Evolutionary conservation across 2,329 filamentous ascomycete species (phyloP), one percentile per base, ranked within the genome.

Genomic region (Nigrospora sphaerica): DNA sequence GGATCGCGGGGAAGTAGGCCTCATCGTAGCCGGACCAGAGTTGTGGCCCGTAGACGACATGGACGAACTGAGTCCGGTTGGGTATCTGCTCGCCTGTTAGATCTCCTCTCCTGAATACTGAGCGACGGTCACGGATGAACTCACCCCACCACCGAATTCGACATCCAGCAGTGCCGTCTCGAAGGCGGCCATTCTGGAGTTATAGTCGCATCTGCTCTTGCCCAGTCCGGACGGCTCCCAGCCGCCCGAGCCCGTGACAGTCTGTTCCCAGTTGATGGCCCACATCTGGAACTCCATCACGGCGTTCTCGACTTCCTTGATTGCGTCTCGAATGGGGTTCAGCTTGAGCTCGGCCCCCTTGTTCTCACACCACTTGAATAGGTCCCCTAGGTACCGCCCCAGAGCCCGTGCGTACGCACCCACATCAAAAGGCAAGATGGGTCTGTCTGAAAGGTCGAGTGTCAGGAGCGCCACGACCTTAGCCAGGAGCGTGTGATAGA

Each of bases 31-130:
- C 80, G 32, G 83, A 83, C 85, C 88, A 91, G 3, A 80, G 71
- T 58, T 88, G 80, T 1, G 93, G 93, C 2, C 87, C 92, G 62
- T 91, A 95, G 47, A 98, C 70, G 59, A 95, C 78, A 66, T 96
- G 93, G 65, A 95, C 95, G 75, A 90, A 98, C 67, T 97, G 93
- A 6, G 86, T 87, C 53, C 92, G 83, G 56, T 88, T 88, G 35
- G 88, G 87, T 5, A 95, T 78, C 86, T 90, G 46, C 47, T 19
- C 49, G 39, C 28, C 6, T 32, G 48, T 43, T 46, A 32, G 38
- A 18, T 34, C 17, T 39, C 48, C 35, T 23, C 19, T 13, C 32
- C 34, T 18, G 4, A 7, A 10, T n/a, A 32, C 16, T 2, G 28
- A n/a, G 39, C 16, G 11, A 32, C 1, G 18, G 17, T 14, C 9